These are phyloP conservation scores for Triglochin maritima DNA, from an alignment of 106 monocot species.

Conservation along the genomic window DNA sequence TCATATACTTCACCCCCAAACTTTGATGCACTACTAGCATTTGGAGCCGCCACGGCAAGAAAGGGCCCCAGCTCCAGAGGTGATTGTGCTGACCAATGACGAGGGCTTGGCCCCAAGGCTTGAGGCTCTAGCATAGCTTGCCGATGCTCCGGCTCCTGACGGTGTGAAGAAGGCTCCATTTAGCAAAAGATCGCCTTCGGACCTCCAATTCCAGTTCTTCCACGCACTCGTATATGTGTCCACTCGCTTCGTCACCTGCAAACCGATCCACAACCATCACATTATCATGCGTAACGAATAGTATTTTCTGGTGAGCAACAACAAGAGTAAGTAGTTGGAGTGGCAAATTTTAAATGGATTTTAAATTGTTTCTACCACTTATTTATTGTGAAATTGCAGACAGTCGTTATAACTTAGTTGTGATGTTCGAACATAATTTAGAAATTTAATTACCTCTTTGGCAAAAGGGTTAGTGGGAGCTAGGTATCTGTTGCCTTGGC, in stretches of 20 bases:
- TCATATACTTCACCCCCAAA: background rate
- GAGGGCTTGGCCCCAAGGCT: slow-evolving; percentile 64
- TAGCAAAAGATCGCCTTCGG: slow-evolving; percentile 16
- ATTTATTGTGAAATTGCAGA: background rate
- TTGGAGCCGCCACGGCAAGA: slow-evolving; percentile 13
- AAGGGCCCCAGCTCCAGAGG: slow-evolving; percentile 34
- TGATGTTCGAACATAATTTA: too few species aligned
- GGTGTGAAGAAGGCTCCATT: slow-evolving; percentile 50
- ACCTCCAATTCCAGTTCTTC: slow-evolving; percentile 45
- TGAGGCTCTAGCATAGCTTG: slow-evolving; percentile 51
- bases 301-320: background rate
- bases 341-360: background rate
- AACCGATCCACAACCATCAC: background rate
- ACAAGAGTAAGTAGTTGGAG: background rate
- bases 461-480: slow-evolving; percentile 47
- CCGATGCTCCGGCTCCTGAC: slow-evolving; percentile 39
- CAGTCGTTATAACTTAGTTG: too few species aligned
- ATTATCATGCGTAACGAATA: background rate
- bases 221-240: slow-evolving; percentile 17
- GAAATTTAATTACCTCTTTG: slow-evolving; percentile 33
- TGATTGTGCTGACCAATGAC: slow-evolving; percentile 42
- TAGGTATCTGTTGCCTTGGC: slow-evolving; percentile 31
- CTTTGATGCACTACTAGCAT: slow-evolving; percentile 10
- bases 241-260: slow-evolving; percentile 50
- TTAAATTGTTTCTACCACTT: background rate